Base-by-base conservation (phyloP, 2,329 filamentous ascomycete genomes). In the Coniochaeta pulveracea region DNA sequence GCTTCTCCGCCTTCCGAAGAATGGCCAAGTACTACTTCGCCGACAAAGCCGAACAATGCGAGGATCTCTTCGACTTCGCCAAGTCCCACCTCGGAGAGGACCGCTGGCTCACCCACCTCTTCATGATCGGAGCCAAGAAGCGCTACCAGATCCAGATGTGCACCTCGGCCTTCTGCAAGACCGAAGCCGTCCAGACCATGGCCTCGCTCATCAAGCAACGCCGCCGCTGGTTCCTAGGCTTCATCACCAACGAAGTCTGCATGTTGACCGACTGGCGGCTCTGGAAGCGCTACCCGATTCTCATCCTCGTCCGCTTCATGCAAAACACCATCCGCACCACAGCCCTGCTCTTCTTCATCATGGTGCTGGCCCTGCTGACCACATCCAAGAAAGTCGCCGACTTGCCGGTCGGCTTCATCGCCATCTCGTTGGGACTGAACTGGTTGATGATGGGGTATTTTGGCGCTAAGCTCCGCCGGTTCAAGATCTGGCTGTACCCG, bases 11-110 rank as follows among this genome's bases (percentile, higher is more conserved):
- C 5, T 96, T 98, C 59, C 74, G 88, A 37, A 81, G 83, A 49
- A 95, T 98, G 86, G 85, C 89, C 49, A 93, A 93, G 52, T 94
- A 94, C 60, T 96, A 98, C 60, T 98, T 98, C 55, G 86, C 88
- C 24, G 89, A 95, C 58, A 93, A 94, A 55, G 85, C 86, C 4
- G 89, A 94, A 55, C 83, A 93, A 50, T 94, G 86, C 49, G 85
- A 93, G 39, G 89, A 96, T 55, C 66, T 96, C 10, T 98, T 98
- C 51, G 89, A 98, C 53, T 96, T 89, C 51, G 86, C 85, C 36
- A 96, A 96, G 60, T 88, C 84, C 48, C 88, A 96, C 59, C 60
- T 96, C 26, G 91, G 91, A 24, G 91, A 96, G 57, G 91, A 98
- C 57, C 73, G 89, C 41, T 96, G 89, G 88, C 70, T 96, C 36